Evolutionary conservation across 148 eudicot genomes (phyloP), one percentile per base, ranked within the genome.

Genomic region (Camellia japonica): DNA sequence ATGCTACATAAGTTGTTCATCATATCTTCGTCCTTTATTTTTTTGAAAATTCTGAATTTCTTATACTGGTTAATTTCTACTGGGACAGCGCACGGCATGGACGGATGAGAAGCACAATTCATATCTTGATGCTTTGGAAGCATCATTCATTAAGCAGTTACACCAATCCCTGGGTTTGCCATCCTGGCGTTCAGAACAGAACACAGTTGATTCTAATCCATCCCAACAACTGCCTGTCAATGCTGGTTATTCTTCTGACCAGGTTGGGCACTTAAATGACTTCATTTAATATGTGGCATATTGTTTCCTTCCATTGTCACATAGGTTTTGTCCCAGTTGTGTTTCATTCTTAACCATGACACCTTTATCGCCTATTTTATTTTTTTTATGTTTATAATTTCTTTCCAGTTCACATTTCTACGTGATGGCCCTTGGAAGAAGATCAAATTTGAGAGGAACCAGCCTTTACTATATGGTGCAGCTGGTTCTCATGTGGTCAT

Each of bases 121-220:
- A 19, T 87, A 83, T 79, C 84, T 87, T 60, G 52, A 73, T 75
- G 51, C 71, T 79, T 78, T 87, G 79, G 90, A 87, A 83, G 75
- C 80, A 52, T 85, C 90, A 73, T 87, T 87, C 81, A 74, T 85
- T 52, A 61, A 71, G 69, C 86, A 87, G 77, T 82, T 87, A 71
- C 84, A 87, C 5, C 74, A 71, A n/a, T 83, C 88, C 8, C 73
- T 71, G 78, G 83, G 63, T 80, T 76, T 80, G 55, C 61, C 43
- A 12, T 70, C 72, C 15, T 2, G 55, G 38, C 30, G 30, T 71
- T 52, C 78, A 75, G 82, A 79, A 55, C 80, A 70, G 64, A 74
- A 56, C 56, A 46, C 15, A 11, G 7, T 42, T 15, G 73, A 64
- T 42, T 63, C 16, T 38, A 41, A 30, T 49, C 14, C 59, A 38